Evolutionary conservation across 176 grass and related monocot species (phyloP), one percentile per base, ranked within the genome.

Genomic region (Eragrostis curvula): DNA sequence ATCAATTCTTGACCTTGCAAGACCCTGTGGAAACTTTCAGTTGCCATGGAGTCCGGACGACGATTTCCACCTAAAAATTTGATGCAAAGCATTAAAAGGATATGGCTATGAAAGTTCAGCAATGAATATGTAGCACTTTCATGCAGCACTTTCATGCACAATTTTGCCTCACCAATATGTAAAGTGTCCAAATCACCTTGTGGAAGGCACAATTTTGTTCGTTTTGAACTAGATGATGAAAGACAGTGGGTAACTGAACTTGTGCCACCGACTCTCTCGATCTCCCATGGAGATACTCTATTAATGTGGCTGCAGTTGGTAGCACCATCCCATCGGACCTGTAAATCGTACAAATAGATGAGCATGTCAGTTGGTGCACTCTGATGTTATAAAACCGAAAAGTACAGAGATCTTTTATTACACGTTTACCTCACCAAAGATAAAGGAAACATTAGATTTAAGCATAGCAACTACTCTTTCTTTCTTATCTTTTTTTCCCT

Each of bases 1-100:
- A 62, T 80, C 71, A 96, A 92, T 99, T 99, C 96, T 99, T 99
- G 96, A 99, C 96, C 93, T 99, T 96, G 96, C 96, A 99, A 99
- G 96, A 98, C 96, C 96, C 88, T 82, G 82, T 87, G 87, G 89
- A 88, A 93, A 66, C 32, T 74, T 88, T 78, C 79, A 49, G 79
- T 74, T 88, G 88, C 87, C 93, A 90, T 76, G 3, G 88, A 78
- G 84, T 85, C 91, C 2, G 77, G 68, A 82, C 25, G 71, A 79
- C 55, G 85, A 90, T 68, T 91, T 83, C 87, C 96, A 90, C 91
- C 96, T 99, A 48, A 73, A 93, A 80, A 12, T 78, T 92, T 9
- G 42, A 29, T 53, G 57, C n/a, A 12, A 79, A 66, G 15, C 12
- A 25, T 78, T 78, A 80, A 58, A 13, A 50, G 4, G 24, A 81